Evolutionary conservation across 1,284 basidiomycete species (phyloP), one percentile per base, ranked within the genome.

Genomic region (Boletus subluridellus): DNA sequence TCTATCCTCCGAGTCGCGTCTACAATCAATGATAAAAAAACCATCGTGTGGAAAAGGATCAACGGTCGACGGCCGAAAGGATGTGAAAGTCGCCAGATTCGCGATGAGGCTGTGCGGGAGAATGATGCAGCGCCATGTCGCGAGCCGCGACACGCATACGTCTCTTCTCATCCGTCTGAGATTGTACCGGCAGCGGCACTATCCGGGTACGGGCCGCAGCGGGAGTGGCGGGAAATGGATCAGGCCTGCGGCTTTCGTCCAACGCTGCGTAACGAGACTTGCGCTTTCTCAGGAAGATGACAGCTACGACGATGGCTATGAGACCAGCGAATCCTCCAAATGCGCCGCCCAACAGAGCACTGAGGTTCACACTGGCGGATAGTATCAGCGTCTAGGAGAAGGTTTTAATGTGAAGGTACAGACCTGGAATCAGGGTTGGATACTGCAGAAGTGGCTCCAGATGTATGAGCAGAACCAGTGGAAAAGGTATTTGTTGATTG

Each of bases 241-340:
- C 32, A 1, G 60, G 49, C 47, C 5, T 49, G 9, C 30, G 26
- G 37, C 34, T 57, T 26, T 54, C 52, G 30, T 34, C 46, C 24
- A 53, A 5, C 7, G 28, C 42, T 17, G 35, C 14, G 7, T 15
- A 46, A 44, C 7, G 56, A 15, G 42, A 46, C 34, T 15, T 48
- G 50, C 46, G 30, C n/a, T 38, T 64, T 37, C 21, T 54, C n/a
- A 65, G 26, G 30, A 58, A 49, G 34, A 61, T 28, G 41, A 54
- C 24, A 0, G 34, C n/a, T n/a, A 45, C 34, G 38, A 44, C 10
- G 8, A 65, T 34, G 5, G 30, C 28, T 2, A 48, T 35, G 41
- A 61, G 46, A 10, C 5, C 38, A 14, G 21, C 55, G 14, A 62
- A 9, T 15, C 55, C 63, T 37, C 53, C 59, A 8, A 41, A 66